These are phyloP conservation scores for Fusarium ambrosium DNA, from an alignment of 2,329 filamentous ascomycete species.

Conservation along the genomic window DNA sequence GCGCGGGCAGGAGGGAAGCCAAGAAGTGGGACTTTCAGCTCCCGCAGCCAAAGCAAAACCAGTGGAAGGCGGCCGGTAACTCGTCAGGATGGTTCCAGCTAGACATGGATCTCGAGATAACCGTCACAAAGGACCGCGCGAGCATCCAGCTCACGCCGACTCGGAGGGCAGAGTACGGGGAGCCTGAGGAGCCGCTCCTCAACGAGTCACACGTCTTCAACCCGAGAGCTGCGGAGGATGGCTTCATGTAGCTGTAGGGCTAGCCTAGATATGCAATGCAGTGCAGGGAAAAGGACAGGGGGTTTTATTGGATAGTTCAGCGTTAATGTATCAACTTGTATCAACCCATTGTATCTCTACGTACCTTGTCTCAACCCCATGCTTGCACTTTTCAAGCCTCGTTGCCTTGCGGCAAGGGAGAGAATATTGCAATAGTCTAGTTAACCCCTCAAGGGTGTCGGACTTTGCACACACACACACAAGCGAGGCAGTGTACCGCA, in stretches of 20 bases:
- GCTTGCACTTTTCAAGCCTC: not conserved
- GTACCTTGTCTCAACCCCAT: not conserved
- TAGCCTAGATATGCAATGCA: not conserved
- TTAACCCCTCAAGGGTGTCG: not conserved
- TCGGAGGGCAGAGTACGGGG: not conserved
- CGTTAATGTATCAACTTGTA: slow-evolving; percentile 12
- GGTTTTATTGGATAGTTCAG: slow-evolving; percentile 5
- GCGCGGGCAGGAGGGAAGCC: not conserved
- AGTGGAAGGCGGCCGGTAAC: not conserved
- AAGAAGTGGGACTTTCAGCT: not conserved
- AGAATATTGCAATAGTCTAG: not conserved
- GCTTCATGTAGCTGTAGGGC: not conserved
- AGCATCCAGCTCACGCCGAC: slow-evolving; percentile 8
- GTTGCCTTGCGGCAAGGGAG: slow-evolving; percentile 3
- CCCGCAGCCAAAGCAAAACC: not conserved
- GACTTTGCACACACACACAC: not conserved
- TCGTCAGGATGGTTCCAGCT: slow-evolving; percentile 6
- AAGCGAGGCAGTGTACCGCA: not conserved
- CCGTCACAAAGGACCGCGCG: slow-evolving; percentile 3
- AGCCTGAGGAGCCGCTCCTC: not conserved
- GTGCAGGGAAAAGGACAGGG: not conserved
- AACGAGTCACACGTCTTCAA: not conserved
- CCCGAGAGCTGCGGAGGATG: not conserved
- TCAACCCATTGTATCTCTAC: not conserved
- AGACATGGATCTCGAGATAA: slow-evolving; percentile 24